phyloP scores from a whole-genome alignment of 176 grass and related monocot species.

The Carex littledalei region DNA sequence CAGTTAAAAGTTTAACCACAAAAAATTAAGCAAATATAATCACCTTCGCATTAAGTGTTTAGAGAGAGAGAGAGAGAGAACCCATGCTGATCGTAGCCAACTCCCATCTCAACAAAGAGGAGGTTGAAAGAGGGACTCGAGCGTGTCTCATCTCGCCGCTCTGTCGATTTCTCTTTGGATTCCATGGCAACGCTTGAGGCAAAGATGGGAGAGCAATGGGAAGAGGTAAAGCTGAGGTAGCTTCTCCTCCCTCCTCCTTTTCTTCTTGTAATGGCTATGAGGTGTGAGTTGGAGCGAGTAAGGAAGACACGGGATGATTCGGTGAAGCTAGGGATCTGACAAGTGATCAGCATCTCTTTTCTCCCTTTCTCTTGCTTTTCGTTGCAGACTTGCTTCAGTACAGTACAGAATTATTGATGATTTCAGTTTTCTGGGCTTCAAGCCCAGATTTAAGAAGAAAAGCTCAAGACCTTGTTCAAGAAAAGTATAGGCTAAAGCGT shows the following conservation, averaged over 20 bases:
- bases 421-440: background rate
- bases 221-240: background rate
- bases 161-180: background rate
- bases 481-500: background rate
- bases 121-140: constrained; percentile 38
- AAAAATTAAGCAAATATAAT: background rate
- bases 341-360: background rate
- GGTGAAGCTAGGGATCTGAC: background rate
- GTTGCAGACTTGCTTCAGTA: background rate
- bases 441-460: background rate
- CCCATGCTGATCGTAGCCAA: constrained; percentile 97
- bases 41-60: background rate
- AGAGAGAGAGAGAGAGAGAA: background rate
- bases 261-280: background rate
- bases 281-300: background rate
- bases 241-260: background rate
- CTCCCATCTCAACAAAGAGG: constrained; percentile 97
- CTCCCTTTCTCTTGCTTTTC: background rate
- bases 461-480: background rate
- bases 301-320: background rate
- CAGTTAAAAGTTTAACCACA: background rate
- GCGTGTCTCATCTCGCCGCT: background rate
- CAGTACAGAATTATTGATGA: background rate
- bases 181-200: constrained; percentile 3
- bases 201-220: background rate